Conservation (phyloP, 805 yeast genomes). For the Lachancea kluyveri region DNA sequence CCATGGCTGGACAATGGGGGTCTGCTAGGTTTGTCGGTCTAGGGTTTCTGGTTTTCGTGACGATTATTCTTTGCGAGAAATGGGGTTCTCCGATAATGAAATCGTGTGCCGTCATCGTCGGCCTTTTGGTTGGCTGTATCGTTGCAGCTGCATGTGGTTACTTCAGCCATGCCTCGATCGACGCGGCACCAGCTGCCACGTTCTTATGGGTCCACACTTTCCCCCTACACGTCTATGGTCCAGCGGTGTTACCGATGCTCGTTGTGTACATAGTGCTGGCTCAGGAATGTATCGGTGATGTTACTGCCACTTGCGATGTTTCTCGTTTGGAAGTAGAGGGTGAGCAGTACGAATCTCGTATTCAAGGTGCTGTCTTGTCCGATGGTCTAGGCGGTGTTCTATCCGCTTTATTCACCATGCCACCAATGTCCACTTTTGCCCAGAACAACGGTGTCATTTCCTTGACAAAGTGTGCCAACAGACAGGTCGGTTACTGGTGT, state of each 20-base stretch:
- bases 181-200: slow-evolving; percentile 72
- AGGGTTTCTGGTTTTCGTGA: slow-evolving; percentile 73
- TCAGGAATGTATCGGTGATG: slow-evolving; percentile 94
- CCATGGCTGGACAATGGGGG: slow-evolving; percentile 67
- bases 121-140: slow-evolving; percentile 81
- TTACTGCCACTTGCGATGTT: slow-evolving; percentile 91
- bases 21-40: slow-evolving; percentile 81
- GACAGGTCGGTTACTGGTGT: slow-evolving; percentile 74
- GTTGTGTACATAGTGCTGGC: slow-evolving; percentile 77
- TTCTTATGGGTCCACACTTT: slow-evolving; percentile 88
- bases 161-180: slow-evolving; percentile 52
- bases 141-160: slow-evolving; percentile 90
- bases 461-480: slow-evolving; percentile 84
- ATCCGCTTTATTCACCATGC: slow-evolving; percentile 72
- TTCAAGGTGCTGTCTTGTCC: slow-evolving; percentile 90
- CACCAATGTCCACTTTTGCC: slow-evolving; percentile 91
- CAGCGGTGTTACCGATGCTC: slow-evolving; percentile 76
- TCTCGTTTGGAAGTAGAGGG: slow-evolving; percentile 83
- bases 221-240: slow-evolving; percentile 70
- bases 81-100: slow-evolving; percentile 95
- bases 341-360: slow-evolving; percentile 68
- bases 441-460: slow-evolving; percentile 95
- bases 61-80: slow-evolving; percentile 71
- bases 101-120: slow-evolving; percentile 86
- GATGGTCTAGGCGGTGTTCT: slow-evolving; percentile 79